Conservation (phyloP, 179 eudicot genomes). For the Silene noctiflora region DNA sequence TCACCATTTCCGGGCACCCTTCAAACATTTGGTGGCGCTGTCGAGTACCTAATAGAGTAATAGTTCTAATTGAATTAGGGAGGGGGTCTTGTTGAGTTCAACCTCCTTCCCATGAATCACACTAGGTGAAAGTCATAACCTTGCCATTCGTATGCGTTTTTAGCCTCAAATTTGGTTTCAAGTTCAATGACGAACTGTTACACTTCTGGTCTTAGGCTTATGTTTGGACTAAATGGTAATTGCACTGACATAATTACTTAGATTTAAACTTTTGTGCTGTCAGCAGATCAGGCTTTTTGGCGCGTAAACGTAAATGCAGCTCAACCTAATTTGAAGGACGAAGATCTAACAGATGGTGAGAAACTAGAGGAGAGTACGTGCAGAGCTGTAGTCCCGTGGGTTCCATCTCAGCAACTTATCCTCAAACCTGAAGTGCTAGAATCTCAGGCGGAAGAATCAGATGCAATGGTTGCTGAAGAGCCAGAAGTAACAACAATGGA, state of each 20-base stretch:
- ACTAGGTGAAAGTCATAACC: neutral
- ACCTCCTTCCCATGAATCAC: neutral
- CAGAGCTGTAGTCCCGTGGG: constrained; percentile 82
- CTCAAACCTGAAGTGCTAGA: constrained; percentile 16
- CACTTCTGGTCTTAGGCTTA: neutral
- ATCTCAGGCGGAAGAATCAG: constrained; percentile 27
- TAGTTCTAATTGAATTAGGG: neutral
- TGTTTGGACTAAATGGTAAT: neutral
- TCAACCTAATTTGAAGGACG: constrained; percentile 26
- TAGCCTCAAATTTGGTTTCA: neutral
- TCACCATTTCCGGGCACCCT: too few relatives aligned
- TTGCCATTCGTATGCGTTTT: neutral
- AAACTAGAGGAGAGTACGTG: constrained; percentile 26
- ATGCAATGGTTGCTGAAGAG: constrained; percentile 62
- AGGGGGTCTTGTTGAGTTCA: neutral
- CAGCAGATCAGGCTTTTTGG: constrained; percentile 45
- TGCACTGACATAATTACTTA: neutral
- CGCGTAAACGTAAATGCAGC: constrained; percentile 23
- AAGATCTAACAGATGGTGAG: constrained; percentile 20
- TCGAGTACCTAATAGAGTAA: too few relatives aligned
- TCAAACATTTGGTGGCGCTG: too few relatives aligned
- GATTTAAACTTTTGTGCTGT: constrained; percentile 11
- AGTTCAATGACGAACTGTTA: neutral
- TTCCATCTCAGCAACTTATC: constrained; percentile 42
- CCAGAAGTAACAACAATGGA: constrained; percentile 58